These are phyloP conservation scores for Hygrophorus russula DNA, from an alignment of 768 basidiomycete species.

Conservation along the genomic window DNA sequence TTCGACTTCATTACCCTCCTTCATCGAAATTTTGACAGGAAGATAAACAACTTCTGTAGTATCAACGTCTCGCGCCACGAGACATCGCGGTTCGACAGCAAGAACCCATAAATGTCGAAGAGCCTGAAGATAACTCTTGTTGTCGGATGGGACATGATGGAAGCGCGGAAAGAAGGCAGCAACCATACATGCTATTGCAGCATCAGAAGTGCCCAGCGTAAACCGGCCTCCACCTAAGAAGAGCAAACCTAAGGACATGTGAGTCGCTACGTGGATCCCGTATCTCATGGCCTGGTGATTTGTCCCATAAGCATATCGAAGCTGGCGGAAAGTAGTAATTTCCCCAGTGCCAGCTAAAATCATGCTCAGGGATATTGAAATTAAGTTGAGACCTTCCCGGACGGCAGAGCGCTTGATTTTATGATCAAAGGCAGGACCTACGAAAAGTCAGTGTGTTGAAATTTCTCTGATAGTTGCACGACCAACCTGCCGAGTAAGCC, in stretches of 20 bases:
- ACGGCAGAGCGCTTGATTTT: conserved; percentile 83
- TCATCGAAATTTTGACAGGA: conserved; percentile 78
- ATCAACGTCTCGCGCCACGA: conserved; percentile 88
- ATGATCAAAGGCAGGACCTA: conserved; percentile 75
- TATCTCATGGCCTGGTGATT: conserved; percentile 67
- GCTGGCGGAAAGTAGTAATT: conserved; percentile 74
- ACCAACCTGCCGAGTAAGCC: conserved; percentile 57
- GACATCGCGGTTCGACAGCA: conserved; percentile 87
- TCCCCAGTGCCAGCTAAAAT: conserved; percentile 98
- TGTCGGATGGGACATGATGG: conserved; percentile 69
- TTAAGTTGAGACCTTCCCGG: conserved; percentile 78
- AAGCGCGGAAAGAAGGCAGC: conserved; percentile 90
- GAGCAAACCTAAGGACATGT: conserved; percentile 82
- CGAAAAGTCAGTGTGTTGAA: conserved; percentile 4
- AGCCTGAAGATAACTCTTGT: conserved; percentile 85
- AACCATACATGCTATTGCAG: conserved; percentile 83
- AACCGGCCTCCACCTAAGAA: conserved; percentile 91
- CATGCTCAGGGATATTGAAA: conserved; percentile 79
- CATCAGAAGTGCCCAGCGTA: conserved; percentile 85
- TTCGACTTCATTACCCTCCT: conserved; percentile 50
- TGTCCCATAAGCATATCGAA: conserved; percentile 87
- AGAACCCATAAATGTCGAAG: conserved; percentile 94
- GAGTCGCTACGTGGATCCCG: conserved; percentile 82
- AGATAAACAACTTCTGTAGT: conserved; percentile 85
- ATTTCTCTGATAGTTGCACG: conserved; percentile 1